Conservation (phyloP, 129 eudicot species). For the Centrapalus pauciflorus region DNA sequence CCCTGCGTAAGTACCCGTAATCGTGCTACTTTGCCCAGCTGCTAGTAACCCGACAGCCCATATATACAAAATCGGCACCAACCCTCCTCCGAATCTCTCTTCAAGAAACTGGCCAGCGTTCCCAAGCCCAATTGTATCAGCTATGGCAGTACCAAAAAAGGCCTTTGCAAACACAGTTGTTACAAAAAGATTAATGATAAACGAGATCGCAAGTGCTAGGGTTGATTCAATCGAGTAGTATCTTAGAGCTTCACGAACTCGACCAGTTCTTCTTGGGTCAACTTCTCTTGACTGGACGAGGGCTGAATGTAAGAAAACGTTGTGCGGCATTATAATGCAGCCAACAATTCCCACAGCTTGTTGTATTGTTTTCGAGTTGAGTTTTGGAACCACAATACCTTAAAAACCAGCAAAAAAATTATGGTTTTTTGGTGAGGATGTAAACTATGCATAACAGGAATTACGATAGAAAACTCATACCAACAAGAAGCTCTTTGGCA, state of each 20-base stretch:
- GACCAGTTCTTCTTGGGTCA: conserved; percentile 60
- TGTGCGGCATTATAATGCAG: conserved; percentile 93
- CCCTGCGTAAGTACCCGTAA: conserved; percentile 94
- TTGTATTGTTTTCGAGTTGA: conserved; percentile 73
- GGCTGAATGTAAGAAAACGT: conserved; percentile 91
- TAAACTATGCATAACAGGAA: not conserved
- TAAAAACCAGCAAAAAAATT: conserved; percentile 5
- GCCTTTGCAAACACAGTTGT: conserved; percentile 94
- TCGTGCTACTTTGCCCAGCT: conserved; percentile 98
- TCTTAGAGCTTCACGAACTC: conserved; percentile 76
- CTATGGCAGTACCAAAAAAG: conserved; percentile 74
- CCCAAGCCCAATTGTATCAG: conserved; percentile 69
- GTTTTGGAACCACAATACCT: conserved; percentile 86
- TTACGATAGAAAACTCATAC: conserved; percentile 33
- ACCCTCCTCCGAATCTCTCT: conserved; percentile 81
- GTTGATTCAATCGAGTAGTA: conserved; percentile 89
- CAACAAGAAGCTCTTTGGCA: conserved; percentile 72
- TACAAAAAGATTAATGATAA: conserved; percentile 72
- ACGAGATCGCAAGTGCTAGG: conserved; percentile 63
- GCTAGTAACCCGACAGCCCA: conserved; percentile 94
- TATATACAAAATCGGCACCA: conserved; percentile 78
- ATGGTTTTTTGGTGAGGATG: not conserved
- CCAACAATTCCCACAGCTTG: conserved; percentile 97
- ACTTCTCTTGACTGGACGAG: conserved; percentile 89
- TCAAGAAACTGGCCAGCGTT: conserved; percentile 84